A percentile compares a stretch with the other conserved stretches of the same genome.
These are phyloP conservation scores for Clohesyomyces aquaticus DNA, from an alignment of 495 filamentous ascomycete species.

Conservation along the genomic window DNA sequence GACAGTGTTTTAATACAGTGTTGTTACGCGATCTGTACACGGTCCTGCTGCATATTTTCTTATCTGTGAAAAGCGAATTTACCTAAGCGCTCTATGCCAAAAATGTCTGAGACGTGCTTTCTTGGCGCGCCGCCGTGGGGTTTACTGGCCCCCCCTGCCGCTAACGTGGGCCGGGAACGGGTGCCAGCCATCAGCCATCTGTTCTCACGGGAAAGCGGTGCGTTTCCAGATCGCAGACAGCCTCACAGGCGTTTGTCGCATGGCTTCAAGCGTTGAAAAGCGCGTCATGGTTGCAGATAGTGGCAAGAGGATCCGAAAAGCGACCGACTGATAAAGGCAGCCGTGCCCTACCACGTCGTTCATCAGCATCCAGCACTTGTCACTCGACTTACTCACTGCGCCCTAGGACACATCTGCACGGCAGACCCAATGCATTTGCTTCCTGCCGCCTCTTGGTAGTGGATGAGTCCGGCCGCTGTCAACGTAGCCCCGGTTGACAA, in stretches of 20 bases:
- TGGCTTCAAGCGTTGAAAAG: too few species aligned
- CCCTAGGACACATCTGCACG: too few species aligned
- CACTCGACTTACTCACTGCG: background rate
- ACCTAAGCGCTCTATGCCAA: conserved; percentile 17
- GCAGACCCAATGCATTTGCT: too few species aligned
- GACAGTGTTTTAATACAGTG: background rate
- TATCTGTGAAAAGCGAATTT: conserved; percentile 22
- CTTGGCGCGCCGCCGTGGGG: conserved; percentile 16
- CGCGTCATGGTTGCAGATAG: background rate
- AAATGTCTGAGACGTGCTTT: background rate
- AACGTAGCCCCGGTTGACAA: background rate
- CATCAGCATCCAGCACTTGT: background rate
- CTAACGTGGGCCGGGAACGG: background rate
- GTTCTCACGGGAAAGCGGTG: too few species aligned
- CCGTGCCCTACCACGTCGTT: background rate
- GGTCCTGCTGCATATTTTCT: conserved; percentile 7
- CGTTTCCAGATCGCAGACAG: background rate
- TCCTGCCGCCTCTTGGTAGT: background rate
- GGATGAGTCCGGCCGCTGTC: background rate
- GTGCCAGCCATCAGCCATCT: background rate
- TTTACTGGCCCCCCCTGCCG: too few species aligned
- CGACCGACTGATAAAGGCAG: background rate
- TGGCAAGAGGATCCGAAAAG: background rate
- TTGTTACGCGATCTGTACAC: background rate
- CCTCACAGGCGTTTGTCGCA: background rate